These are phyloP conservation scores for Erucastrum elatum DNA, from an alignment of 345 rosid species.

Conservation along the genomic window DNA sequence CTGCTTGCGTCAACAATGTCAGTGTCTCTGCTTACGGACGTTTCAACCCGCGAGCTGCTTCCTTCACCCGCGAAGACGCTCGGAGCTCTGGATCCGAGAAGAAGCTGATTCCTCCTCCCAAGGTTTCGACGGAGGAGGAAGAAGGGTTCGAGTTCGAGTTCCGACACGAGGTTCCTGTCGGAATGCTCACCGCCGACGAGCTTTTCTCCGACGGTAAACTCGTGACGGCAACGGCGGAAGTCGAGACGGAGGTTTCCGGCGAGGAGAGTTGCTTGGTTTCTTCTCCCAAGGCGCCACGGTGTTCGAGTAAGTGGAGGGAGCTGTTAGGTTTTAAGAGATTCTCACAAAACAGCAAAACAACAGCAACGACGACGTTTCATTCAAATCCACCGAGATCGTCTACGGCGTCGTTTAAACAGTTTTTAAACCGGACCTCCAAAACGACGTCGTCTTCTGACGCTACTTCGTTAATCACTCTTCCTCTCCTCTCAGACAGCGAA, in stretches of 20 bases:
- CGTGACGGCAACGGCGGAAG: conserved; percentile 47
- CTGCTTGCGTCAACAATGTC: conserved; percentile 78
- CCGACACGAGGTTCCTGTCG: conserved; percentile 51
- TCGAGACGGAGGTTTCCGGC: conserved; percentile 41
- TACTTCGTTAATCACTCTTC: conserved; percentile 56
- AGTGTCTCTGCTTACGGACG: conserved; percentile 55
- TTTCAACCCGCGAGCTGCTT: conserved; percentile 57
- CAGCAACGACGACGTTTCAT: conserved; percentile 22
- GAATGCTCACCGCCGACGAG: conserved; percentile 87
- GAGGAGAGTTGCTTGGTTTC: conserved; percentile 47
- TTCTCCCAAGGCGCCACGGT: conserved; percentile 81
- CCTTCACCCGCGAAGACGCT: neutral
- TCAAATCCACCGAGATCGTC: conserved; percentile 30
- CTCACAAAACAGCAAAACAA: conserved; percentile 39
- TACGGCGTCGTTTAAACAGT: conserved; percentile 60
- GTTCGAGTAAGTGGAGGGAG: conserved; percentile 94
- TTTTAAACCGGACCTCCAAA: conserved; percentile 68
- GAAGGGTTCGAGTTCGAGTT: conserved; percentile 80
- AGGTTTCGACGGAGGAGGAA: conserved; percentile 11
- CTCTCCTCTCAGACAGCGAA: conserved; percentile 65
- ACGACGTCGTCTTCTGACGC: conserved; percentile 37
- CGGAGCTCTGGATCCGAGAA: conserved; percentile 28
- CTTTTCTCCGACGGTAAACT: conserved; percentile 85
- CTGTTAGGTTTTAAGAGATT: conserved; percentile 72
- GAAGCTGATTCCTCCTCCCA: neutral